Base-by-base conservation (phyloP, 2,329 filamentous ascomycete genomes). In the Colletotrichum sidae region DNA sequence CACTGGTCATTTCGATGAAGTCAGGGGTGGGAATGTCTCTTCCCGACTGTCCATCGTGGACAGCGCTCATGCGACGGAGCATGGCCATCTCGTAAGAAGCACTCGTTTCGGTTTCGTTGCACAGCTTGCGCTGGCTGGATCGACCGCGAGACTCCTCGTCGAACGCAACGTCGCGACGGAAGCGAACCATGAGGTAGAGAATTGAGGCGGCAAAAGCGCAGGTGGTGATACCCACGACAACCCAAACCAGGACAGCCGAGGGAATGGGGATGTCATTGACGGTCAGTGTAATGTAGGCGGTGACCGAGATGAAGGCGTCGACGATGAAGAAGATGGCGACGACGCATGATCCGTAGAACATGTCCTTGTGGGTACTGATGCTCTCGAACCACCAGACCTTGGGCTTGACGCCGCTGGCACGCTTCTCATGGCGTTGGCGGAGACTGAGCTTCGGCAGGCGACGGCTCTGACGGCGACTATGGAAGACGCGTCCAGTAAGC, bases 71-170 rank as follows among this genome's bases (percentile, higher is more conserved):
- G 25, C 25, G 25, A 25, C 25, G 25, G 25, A 25, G 25, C 25
- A 25, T 25, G 25, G 25, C 25, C 25, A 25, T 25, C 25, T 25
- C 25, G 25, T 25, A 25, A 25, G 25, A 25, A 25, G 25, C 25
- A 25, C 25, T 25, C 25, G 25, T 47, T 10, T 49, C 47, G 8
- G 33, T 50, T 12, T 64, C 55, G 12, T 44, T 6, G 4, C 46
- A 49, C 11, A 41, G 11, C 6, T 15, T 57, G 3, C 52, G 58
- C 5, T n/a, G 17, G 6, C 8, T 15, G 3, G 58, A 49, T 0
- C 47, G 52, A 38, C 41, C 37, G 38, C 53, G 25, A 41, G n/a
- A 42, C 63, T 66, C 63, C 4, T 66, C 63, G 41, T 66, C 63
- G 12, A 25, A 6, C n/a, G 12, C 8, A 15, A 56, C 58, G 37